Conservation (phyloP, 75 land plant species). For the Chamaecyparis obtusa region DNA sequence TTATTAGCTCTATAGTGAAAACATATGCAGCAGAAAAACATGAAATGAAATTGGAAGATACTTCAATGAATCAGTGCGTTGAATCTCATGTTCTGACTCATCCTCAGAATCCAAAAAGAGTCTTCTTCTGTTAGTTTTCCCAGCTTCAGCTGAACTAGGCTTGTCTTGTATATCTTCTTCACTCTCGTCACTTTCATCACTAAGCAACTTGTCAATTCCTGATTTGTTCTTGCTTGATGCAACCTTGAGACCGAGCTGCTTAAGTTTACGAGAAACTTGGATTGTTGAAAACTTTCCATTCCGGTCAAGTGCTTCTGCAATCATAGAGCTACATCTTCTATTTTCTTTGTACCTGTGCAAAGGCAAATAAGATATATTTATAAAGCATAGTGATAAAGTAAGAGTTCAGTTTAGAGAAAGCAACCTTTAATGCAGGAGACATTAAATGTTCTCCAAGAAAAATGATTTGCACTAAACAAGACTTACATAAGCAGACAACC, state of each 20-base stretch:
- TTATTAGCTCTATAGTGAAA: background rate
- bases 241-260: conserved; percentile 49
- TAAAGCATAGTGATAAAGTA: background rate
- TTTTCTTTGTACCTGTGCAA: conserved; percentile 61
- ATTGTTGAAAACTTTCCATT: conserved; percentile 47
- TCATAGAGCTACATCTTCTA: conserved; percentile 51
- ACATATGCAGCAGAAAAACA: background rate
- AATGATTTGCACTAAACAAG: background rate
- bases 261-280: conserved; percentile 65
- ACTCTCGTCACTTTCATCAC: conserved; percentile 10
- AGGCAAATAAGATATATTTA: background rate
- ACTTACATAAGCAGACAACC: background rate
- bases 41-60: background rate
- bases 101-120: conserved; percentile 9
- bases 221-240: conserved; percentile 22
- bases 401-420: background rate
- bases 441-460: background rate
- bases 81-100: conserved; percentile 9
- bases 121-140: conserved; percentile 12
- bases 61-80: background rate
- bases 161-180: conserved; percentile 4
- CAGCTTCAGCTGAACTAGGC: background rate
- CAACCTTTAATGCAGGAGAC: background rate
- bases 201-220: background rate
- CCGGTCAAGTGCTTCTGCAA: conserved; percentile 67